Percentiles rank a stretch among this genome's conserved stretches.
Conservation (phyloP, 768 basidiomycete species). For the Naematelia encephala region DNA sequence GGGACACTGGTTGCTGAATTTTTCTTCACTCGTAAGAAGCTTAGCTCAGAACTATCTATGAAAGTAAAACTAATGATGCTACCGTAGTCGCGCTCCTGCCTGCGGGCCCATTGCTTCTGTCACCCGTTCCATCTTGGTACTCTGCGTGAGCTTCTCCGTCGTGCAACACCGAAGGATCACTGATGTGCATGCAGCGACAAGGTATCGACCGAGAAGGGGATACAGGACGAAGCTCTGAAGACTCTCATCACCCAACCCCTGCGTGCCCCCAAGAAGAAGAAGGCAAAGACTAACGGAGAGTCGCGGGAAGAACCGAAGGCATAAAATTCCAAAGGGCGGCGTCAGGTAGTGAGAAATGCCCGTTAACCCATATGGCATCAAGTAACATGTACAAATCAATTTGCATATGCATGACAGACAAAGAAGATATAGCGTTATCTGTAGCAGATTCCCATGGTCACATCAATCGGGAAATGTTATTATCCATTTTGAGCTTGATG, state of each 20-base stretch:
- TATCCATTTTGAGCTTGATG: too few species aligned
- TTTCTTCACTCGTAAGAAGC: slow-evolving; percentile 74
- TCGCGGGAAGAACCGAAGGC: slow-evolving; percentile 12
- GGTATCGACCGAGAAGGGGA: slow-evolving; percentile 80
- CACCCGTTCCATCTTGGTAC: slow-evolving; percentile 88
- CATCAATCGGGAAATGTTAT: too few species aligned
- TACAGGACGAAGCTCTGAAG: slow-evolving; percentile 84
- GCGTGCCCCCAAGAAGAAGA: slow-evolving; percentile 82
- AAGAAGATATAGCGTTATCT: slow-evolving; percentile 2
- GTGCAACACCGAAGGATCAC: not conserved
- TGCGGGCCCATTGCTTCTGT: slow-evolving; percentile 80
- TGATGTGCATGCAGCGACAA: slow-evolving; percentile 57
- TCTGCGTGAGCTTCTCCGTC: slow-evolving; percentile 56
- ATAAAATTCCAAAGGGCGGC: slow-evolving; percentile 1
- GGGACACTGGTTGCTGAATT: slow-evolving; percentile 87
- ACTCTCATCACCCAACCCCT: slow-evolving; percentile 70
- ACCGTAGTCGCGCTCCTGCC: slow-evolving; percentile 76
- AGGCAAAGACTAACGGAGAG: slow-evolving; percentile 29
- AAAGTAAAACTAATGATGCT: too few species aligned
- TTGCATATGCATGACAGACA: slow-evolving; percentile 3
- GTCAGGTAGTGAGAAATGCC: not conserved
- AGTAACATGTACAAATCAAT: slow-evolving; percentile 5
- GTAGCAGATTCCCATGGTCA: too few species aligned
- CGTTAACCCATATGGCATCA: not conserved
- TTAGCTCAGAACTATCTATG: not conserved